These are phyloP conservation scores for Citrullus amarus DNA, from an alignment of 306 rosid genomes.

Conservation along the genomic window DNA sequence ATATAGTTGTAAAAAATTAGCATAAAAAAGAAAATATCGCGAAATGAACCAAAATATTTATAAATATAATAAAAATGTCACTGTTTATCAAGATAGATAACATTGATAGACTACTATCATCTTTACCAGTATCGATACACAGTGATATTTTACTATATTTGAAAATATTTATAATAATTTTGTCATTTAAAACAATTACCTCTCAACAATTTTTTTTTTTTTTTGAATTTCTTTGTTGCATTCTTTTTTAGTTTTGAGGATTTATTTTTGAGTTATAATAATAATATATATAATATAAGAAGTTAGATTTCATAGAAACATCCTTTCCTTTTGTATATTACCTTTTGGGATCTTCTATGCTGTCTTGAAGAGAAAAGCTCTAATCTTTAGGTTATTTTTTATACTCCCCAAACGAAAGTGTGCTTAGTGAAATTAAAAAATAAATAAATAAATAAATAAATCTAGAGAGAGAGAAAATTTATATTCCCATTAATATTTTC, in stretches of 20 bases:
- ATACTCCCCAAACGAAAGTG: constrained; percentile 74
- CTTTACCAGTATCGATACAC: too few relatives aligned
- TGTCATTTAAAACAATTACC: too few relatives aligned
- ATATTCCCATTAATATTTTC: constrained; percentile 16
- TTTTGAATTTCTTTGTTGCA: background rate
- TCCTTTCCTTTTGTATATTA: constrained; percentile 34
- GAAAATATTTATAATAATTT: too few relatives aligned
- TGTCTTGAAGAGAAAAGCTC: constrained; percentile 25
- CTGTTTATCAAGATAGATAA: too few relatives aligned
- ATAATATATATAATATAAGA: constrained; percentile 7
- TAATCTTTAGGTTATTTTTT: constrained; percentile 26
- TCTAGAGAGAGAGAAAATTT: background rate
- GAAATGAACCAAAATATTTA: too few relatives aligned
- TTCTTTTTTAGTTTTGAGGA: constrained; percentile 37
- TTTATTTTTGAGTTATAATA: constrained; percentile 17
- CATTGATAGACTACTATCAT: too few relatives aligned
- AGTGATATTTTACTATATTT: too few relatives aligned
- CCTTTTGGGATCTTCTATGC: constrained; percentile 81
- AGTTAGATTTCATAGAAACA: constrained; percentile 19
- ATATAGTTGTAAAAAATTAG: constrained; percentile 17
- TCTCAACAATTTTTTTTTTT: background rate
- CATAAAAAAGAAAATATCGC: constrained; percentile 14
- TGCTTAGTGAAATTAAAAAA: constrained; percentile 35
- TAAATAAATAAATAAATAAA: background rate
- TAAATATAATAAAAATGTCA: too few relatives aligned